A percentile compares a stretch with the other conserved stretches of the same genome.
These are phyloP conservation scores for Diaporthe nobilis DNA, from an alignment of 2,329 filamentous ascomycete species.

Conservation along the genomic window DNA sequence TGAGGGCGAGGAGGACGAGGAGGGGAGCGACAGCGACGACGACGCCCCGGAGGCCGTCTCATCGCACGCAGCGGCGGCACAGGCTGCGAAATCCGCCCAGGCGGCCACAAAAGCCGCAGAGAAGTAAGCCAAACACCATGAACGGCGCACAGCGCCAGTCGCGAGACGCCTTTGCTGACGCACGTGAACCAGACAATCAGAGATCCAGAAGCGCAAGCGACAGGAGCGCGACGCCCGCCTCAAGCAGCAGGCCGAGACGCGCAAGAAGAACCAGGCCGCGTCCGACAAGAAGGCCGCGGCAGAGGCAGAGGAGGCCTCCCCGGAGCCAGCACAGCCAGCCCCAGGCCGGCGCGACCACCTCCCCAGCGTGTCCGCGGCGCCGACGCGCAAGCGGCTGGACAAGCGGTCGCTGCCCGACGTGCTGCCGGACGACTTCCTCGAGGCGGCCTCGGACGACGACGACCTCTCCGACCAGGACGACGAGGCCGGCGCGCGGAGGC, in stretches of 20 bases:
- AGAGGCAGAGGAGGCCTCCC: slow-evolving; percentile 39
- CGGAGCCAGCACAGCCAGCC: slow-evolving; percentile 42
- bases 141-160: not conserved
- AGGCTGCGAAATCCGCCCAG: slow-evolving; percentile 61
- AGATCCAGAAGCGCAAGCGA: slow-evolving; percentile 67
- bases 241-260: slow-evolving; percentile 68
- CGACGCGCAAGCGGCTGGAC: slow-evolving; percentile 48
- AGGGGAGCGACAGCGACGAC: slow-evolving; percentile 57
- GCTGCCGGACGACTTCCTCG: slow-evolving; percentile 68
- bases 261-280: slow-evolving; percentile 55
- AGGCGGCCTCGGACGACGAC: slow-evolving; percentile 63
- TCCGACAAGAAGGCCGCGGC: slow-evolving; percentile 45
- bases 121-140: slow-evolving; percentile 57
- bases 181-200: slow-evolving; percentile 59
- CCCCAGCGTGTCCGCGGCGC: slow-evolving; percentile 33
- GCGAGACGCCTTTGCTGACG: not conserved
- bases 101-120: slow-evolving; percentile 64
- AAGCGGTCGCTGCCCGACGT: slow-evolving; percentile 58
- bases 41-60: slow-evolving; percentile 73
- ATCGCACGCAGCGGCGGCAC: slow-evolving; percentile 62
- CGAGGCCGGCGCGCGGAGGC: slow-evolving; percentile 45
- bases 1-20: slow-evolving; percentile 46
- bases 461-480: not conserved
- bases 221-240: slow-evolving; percentile 68
- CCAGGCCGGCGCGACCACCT: slow-evolving; percentile 3